Evolutionary conservation across 306 rosid species (phyloP).

Genomic region (Cucurbita argyrosperma): DNA sequence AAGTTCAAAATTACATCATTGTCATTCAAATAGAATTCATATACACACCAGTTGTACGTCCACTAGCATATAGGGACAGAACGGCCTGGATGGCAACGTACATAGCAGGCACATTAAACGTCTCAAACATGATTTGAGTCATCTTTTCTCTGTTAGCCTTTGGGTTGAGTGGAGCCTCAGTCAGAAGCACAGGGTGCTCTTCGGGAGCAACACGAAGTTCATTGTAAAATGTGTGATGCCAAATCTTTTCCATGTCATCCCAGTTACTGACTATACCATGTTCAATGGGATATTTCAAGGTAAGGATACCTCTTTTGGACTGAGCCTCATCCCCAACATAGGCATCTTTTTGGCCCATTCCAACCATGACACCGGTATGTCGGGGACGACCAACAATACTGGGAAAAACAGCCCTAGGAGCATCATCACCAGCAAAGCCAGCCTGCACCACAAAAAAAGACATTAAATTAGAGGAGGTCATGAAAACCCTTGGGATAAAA

Average conservation of each 20-base stretch:
- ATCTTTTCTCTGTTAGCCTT: slow-evolving; percentile 31
- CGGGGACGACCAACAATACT: slow-evolving; percentile 33
- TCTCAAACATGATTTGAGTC: slow-evolving; percentile 35
- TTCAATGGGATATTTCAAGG: slow-evolving; percentile 28
- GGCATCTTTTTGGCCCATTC: slow-evolving; percentile 32
- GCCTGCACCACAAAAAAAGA: slow-evolving; percentile 11
- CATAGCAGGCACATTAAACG: slow-evolving; percentile 32
- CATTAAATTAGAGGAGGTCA: neutral
- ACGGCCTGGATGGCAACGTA: slow-evolving; percentile 33
- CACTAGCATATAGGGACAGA: slow-evolving; percentile 32
- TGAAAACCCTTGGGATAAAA: neutral
- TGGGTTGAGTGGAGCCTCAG: slow-evolving; percentile 31
- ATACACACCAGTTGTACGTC: slow-evolving; percentile 26
- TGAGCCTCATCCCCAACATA: slow-evolving; percentile 35
- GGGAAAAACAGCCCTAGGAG: slow-evolving; percentile 30
- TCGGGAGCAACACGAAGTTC: slow-evolving; percentile 32
- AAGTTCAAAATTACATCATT: neutral
- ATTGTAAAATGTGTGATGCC: slow-evolving; percentile 33
- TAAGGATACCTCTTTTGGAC: slow-evolving; percentile 28
- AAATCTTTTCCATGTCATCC: slow-evolving; percentile 31
- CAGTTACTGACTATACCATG: slow-evolving; percentile 33
- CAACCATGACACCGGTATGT: slow-evolving; percentile 32
- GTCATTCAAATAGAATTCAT: neutral
- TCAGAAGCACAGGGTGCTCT: slow-evolving; percentile 27
- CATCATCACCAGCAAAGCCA: slow-evolving; percentile 36